These are phyloP conservation scores for Pseudocohnilembus persalinus DNA, from an alignment of 169 alveolate species.

Conservation along the genomic window DNA sequence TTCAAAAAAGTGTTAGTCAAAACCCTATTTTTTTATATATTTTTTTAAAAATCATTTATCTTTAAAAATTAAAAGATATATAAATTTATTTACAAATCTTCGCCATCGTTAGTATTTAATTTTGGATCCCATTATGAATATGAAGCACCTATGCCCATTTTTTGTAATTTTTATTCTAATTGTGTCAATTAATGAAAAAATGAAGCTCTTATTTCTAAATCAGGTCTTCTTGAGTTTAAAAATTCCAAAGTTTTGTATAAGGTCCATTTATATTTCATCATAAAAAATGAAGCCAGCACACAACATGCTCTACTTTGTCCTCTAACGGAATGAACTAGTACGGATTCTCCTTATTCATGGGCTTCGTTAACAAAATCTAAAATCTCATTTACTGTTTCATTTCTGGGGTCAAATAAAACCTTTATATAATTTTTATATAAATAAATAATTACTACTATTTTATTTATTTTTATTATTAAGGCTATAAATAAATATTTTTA, in stretches of 20 bases:
- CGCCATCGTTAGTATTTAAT: constrained; percentile 55
- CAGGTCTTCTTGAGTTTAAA: constrained; percentile 78
- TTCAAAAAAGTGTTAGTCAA: constrained; percentile 78
- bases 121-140: constrained; percentile 67
- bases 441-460: constrained; percentile 40
- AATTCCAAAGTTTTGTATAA: constrained; percentile 76
- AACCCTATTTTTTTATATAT: constrained; percentile 4
- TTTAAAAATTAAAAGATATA: no score
- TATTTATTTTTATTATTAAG: constrained; percentile 3
- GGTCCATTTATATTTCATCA: constrained; percentile 85
- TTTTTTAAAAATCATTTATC: no score
- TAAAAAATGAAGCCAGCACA: constrained; percentile 73
- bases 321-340: constrained; percentile 78
- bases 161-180: constrained; percentile 62
- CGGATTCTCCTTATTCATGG: constrained; percentile 75
- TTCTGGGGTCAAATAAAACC: constrained; percentile 64
- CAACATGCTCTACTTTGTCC: constrained; percentile 84
- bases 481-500: background rate
- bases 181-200: constrained; percentile 70
- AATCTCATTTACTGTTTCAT: constrained; percentile 71
- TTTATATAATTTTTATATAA: constrained; percentile 25
- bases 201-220: constrained; percentile 75
- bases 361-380: constrained; percentile 81
- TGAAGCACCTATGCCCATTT: constrained; percentile 49
- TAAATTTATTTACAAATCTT: constrained; percentile 51